Percentiles rank a stretch among this genome's conserved stretches.
Conservation (phyloP, 192 early-diverging fungal genomes). For the Coemansia sp. region DNA sequence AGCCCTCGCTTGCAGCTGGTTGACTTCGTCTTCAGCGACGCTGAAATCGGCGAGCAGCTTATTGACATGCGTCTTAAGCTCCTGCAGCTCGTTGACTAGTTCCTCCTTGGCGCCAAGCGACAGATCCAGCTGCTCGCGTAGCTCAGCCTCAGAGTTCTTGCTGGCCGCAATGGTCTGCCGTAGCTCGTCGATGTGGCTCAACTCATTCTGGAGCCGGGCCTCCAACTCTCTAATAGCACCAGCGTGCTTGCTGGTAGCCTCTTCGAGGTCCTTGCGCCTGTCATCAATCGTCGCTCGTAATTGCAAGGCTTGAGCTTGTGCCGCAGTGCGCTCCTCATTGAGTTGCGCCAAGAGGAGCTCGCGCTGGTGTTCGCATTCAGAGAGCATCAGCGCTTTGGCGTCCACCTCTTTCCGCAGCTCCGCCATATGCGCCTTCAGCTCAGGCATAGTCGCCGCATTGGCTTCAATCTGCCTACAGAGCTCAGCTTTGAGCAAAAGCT, state of each 20-base stretch:
- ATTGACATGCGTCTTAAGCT: neutral
- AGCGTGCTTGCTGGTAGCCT: neutral
- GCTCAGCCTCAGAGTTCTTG: neutral
- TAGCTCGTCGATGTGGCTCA: neutral
- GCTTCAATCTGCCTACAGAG: conserved; percentile 21
- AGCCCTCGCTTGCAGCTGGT: neutral
- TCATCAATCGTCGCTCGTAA: neutral
- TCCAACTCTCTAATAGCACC: neutral
- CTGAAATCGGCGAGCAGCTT: neutral
- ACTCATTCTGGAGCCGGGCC: neutral
- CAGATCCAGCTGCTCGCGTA: neutral
- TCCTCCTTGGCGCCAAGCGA: neutral
- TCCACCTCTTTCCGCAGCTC: conserved; percentile 8
- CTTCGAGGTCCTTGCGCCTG: neutral
- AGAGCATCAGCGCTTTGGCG: neutral
- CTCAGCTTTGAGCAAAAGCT: conserved; percentile 4
- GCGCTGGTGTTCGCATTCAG: neutral
- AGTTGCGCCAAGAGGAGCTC: conserved; percentile 4
- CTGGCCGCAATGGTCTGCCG: neutral
- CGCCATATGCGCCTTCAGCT: conserved; percentile 17
- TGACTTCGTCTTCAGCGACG: neutral
- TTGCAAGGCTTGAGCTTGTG: neutral
- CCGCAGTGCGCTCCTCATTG: conserved; percentile 1
- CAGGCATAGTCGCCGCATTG: neutral
- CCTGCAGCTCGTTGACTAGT: neutral